Conservation (phyloP, 257 asterid species). For the Marsdenia floribunda region DNA sequence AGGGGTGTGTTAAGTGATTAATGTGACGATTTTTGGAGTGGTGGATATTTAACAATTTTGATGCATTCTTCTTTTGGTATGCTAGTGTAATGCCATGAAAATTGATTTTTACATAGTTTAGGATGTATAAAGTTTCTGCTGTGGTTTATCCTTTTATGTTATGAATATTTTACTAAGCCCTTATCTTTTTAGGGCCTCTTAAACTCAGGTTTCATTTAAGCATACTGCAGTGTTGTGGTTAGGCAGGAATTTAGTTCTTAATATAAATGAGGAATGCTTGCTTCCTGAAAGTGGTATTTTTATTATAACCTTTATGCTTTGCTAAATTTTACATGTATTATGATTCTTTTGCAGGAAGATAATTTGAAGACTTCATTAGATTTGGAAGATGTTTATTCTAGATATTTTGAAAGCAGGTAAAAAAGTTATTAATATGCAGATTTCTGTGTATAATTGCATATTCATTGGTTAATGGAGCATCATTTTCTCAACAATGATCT, state of each 20-base stretch:
- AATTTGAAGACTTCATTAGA: slow-evolving; percentile 56
- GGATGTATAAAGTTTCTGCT: not conserved
- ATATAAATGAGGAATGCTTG: not conserved
- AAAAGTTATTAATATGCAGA: not conserved
- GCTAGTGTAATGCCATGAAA: not conserved
- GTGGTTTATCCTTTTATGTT: not conserved
- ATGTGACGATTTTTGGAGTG: no score
- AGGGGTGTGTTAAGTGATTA: no score
- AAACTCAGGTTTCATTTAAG: not conserved
- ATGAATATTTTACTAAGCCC: not conserved
- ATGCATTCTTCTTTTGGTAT: not conserved
- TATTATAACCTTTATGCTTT: not conserved
- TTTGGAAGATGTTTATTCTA: slow-evolving; percentile 54
- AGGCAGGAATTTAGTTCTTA: not conserved
- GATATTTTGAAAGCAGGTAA: slow-evolving; percentile 50
- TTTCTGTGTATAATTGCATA: not conserved
- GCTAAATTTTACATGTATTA: not conserved
- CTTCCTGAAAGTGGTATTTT: not conserved
- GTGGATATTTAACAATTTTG: not conserved
- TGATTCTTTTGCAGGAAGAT: slow-evolving; percentile 43
- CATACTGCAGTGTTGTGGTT: not conserved
- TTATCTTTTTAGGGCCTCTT: not conserved
- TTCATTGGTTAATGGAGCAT: not conserved
- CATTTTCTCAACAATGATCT: not conserved
- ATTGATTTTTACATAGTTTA: not conserved